Base-by-base conservation (phyloP, 2,329 filamentous ascomycete species). In the Fusarium domesticum region DNA sequence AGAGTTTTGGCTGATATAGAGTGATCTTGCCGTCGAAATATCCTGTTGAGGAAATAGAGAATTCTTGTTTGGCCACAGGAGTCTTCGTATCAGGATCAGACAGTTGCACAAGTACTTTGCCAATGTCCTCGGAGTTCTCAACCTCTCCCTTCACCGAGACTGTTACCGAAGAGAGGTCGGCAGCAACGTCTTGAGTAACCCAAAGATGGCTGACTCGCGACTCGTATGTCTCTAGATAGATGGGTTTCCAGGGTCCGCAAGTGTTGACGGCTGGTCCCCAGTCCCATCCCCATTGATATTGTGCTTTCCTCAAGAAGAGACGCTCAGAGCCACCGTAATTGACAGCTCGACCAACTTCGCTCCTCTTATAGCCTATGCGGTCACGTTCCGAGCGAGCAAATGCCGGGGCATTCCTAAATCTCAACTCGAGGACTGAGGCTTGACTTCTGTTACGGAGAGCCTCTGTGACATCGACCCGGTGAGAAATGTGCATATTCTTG, bases 201-300 rank as follows among this genome's bases (percentile, higher is more conserved):
- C 75, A 76, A 5, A 89, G 64, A 53, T 88, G 81, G 0, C 76
- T 70, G 6, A 90, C 65, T n/a, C 77, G 71, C 6, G 74, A 71
- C 30, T 69, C 62, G 48, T 85, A 89, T 1, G 75, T 74, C 62
- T 91, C 85, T 3, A 90, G 63, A 15, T 74, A 74, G 4, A 89
- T 74, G 2, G 81, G 76, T 51, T 78, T 78, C 85, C 85, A 90
- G 4, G 81, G 78, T 0, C 82, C 82, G 8, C 74, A 75, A 1
- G 80, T 81, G 61, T 81, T 73, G 41, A 84, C 55, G 10, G 82
- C 72, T 2, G 82, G 82, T 0, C 83, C 83, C 83, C 82, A 85
- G 57, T 86, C 83, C 83, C 83, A 87, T 6, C 83, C 81, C 80
- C 80, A 86, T 54, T 84, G 77, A 54, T 82, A 85, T 61, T 86